Base-by-base conservation (phyloP, 257 asterid genomes). In the Solanum raphanifolium region DNA sequence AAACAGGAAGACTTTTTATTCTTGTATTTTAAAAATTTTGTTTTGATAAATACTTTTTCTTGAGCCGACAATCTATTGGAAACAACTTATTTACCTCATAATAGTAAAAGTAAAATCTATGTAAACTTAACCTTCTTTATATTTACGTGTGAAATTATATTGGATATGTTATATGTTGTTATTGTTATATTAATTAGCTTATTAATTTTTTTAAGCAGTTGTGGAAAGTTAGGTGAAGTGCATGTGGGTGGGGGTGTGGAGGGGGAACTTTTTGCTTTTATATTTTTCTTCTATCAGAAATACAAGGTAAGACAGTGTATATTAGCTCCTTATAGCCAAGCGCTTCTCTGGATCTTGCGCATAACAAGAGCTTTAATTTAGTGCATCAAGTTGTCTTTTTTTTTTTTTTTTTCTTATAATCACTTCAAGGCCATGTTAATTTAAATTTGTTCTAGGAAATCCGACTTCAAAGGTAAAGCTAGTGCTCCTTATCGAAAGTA, bases 341-440 rank as follows among this genome's bases (percentile, higher is more conserved):
- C 0, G 6, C 20, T 48, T 15, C 8, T 48, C 0, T 5, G 7
- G 58, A 48, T 0, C 2, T 48, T 48, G 21, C 1, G 13, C 43
- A n/a, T n/a, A n/a, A n/a, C n/a, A n/a, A n/a, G n/a, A n/a, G n/a
- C n/a, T n/a, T n/a, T n/a, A n/a, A n/a, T n/a, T n/a, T 9, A 9
- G 13, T 9, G 43, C 0, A 11, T 0, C 10, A 0, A 39, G 10
- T 39, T 39, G 12, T 39, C 43, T 38, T 39, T 2, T 36, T 2
- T 36, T 39, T 2, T 36, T 39, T 9, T 8, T 2, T 7, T 2
- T 8, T 10, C 34, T 32, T 32, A 32, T 38, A 60, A 60, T 60
- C 3, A 0, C 11, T 21, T 8, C 23, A 2, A 12, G 29, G 0
- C 1, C 13, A 1, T 25, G 10, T 1, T 23, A 23, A 9, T n/a